Conservation (phyloP, 495 filamentous ascomycete genomes). For the Hyphodiscus hymeniophilus region DNA sequence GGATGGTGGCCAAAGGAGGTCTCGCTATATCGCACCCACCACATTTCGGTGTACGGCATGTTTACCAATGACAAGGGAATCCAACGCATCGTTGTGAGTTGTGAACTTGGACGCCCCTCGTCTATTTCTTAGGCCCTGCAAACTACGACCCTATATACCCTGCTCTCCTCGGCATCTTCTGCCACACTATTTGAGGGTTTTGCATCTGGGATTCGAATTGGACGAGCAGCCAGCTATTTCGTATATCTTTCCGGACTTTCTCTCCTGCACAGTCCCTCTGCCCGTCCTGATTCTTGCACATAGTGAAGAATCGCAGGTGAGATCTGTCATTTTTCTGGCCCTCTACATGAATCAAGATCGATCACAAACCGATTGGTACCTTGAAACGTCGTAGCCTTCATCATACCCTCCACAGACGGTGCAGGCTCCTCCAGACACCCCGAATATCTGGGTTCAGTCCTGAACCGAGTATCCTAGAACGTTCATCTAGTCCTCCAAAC, state of each 20-base stretch:
- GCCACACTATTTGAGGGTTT: conserved; percentile 13
- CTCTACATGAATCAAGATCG: too few relatives aligned
- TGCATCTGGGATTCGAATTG: conserved; percentile 9
- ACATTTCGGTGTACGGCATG: not conserved
- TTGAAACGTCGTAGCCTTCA: too few relatives aligned
- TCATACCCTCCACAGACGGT: too few relatives aligned
- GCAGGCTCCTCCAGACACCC: too few relatives aligned
- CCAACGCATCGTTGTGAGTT: not conserved
- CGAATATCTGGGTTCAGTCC: too few relatives aligned
- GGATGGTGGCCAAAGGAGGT: too few relatives aligned
- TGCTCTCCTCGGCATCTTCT: conserved; percentile 11
- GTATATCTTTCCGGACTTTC: conserved; percentile 14
- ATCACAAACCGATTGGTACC: too few relatives aligned
- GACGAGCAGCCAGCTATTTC: conserved; percentile 1
- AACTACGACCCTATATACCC: conserved; percentile 4
- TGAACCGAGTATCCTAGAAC: too few relatives aligned
- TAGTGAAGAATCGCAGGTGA: not conserved
- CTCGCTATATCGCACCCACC: not conserved
- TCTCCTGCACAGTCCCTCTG: not conserved
- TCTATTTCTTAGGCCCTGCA: conserved; percentile 7
- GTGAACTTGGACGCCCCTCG: not conserved
- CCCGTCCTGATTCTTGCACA: not conserved
- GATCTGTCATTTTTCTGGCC: too few relatives aligned
- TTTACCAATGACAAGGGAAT: not conserved
- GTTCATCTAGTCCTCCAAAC: too few relatives aligned